These are phyloP conservation scores for Sporopachydermia cereana DNA, from an alignment of 1,139 yeast species.

Conservation along the genomic window DNA sequence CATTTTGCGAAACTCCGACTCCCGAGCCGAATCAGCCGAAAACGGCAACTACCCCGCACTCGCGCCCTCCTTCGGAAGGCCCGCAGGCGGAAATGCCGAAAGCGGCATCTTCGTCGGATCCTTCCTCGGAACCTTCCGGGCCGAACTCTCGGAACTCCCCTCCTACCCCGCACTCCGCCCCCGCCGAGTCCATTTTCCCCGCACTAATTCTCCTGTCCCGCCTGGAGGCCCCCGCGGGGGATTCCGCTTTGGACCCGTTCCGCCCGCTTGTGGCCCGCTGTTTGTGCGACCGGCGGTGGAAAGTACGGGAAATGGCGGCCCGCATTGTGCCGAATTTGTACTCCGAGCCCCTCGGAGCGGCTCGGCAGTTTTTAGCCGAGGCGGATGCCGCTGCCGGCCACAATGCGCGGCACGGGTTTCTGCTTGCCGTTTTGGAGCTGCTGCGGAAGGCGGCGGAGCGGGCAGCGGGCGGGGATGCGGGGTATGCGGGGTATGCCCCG, in stretches of 20 bases:
- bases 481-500: no score
- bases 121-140: no score
- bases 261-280: slow-evolving; percentile 34
- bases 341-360: slow-evolving; percentile 21
- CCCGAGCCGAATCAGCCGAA: no score
- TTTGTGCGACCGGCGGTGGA: slow-evolving; percentile 53
- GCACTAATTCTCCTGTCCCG: slow-evolving; percentile 61
- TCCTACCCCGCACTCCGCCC: no score
- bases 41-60: no score
- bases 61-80: no score
- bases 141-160: no score
- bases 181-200: slow-evolving; percentile 56
- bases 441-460: slow-evolving; percentile 4
- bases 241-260: slow-evolving; percentile 40
- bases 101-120: no score
- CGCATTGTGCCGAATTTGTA: slow-evolving; percentile 48
- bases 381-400: slow-evolving; percentile 18
- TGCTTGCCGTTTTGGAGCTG: slow-evolving; percentile 34
- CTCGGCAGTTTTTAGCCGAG: slow-evolving; percentile 13
- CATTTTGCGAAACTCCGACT: no score
- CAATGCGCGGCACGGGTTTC: slow-evolving; percentile 47
- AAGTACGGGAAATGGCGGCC: slow-evolving; percentile 78
- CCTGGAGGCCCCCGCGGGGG: slow-evolving; percentile 47
- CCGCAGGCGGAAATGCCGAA: slow-evolving; percentile 12
- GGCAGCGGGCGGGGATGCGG: not conserved